Evolutionary conservation across 352 stramenopile species (phyloP).

Genomic region (Phytophthora pistaciae): DNA sequence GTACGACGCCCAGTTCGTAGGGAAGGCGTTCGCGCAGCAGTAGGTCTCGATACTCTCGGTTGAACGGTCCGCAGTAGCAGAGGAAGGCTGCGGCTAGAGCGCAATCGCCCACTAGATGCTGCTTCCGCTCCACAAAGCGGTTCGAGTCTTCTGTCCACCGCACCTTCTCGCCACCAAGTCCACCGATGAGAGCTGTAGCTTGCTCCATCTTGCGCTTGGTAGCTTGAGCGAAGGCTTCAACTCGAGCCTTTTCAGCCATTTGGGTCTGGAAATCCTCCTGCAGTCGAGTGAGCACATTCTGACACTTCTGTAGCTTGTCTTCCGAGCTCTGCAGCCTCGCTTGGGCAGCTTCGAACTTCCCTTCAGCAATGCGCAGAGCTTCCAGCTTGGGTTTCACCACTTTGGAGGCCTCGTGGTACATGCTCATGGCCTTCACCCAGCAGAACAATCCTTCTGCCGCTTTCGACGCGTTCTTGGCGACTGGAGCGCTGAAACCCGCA

Average conservation of each 20-base stretch:
- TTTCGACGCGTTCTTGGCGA: conserved; percentile 91
- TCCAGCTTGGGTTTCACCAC: conserved; percentile 95
- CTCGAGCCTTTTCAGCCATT: conserved; percentile 87
- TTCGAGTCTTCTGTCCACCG: conserved; percentile 92
- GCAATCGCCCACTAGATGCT: conserved; percentile 88
- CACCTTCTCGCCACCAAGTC: conserved; percentile 81
- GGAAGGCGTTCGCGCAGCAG: conserved; percentile 71
- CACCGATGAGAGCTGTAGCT: conserved; percentile 89
- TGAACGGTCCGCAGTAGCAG: conserved; percentile 92
- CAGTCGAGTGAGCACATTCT: conserved; percentile 67
- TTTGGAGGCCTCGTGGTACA: conserved; percentile 94
- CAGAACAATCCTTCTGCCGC: conserved; percentile 92
- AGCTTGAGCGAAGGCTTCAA: conserved; percentile 86
- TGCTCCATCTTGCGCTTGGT: conserved; percentile 93
- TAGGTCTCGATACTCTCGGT: conserved; percentile 82
- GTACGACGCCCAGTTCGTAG: conserved; percentile 62
- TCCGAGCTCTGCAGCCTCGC: conserved; percentile 72
- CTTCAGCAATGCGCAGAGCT: conserved; percentile 89
- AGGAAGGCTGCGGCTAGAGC: conserved; percentile 89
- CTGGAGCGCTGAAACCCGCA: conserved; percentile 78
- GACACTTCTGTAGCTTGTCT: conserved; percentile 76
- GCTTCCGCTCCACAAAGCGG: conserved; percentile 85
- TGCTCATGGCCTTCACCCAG: conserved; percentile 92
- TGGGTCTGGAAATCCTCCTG: conserved; percentile 91
- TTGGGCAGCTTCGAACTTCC: conserved; percentile 88